Conservation (phyloP, 169 alveolate species). For the Plasmodium cynomolgi region DNA sequence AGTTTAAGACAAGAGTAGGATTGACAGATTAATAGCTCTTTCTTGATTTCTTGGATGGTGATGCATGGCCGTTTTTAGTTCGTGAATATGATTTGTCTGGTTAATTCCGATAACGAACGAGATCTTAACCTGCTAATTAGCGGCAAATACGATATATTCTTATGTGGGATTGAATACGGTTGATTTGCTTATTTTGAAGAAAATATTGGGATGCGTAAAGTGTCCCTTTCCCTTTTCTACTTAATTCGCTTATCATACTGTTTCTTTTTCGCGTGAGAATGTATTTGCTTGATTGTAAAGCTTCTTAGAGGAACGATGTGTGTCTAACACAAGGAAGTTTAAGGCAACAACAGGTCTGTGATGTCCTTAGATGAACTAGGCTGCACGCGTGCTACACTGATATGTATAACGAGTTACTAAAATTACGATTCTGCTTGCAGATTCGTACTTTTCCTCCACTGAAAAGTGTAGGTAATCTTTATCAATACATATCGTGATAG, state of each 20-base stretch:
- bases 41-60: constrained; percentile 93
- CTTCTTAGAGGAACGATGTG: constrained; percentile 94
- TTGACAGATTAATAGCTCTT: constrained; percentile 92
- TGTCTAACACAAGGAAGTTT: constrained; percentile 90
- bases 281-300: constrained; percentile 50
- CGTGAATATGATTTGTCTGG: constrained; percentile 86
- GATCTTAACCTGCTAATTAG: constrained; percentile 95
- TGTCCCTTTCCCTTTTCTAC: constrained; percentile 31
- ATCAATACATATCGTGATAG: constrained; percentile 94
- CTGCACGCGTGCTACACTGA: constrained; percentile 94
- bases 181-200: neutral
- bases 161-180: no score
- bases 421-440: neutral
- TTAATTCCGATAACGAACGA: constrained; percentile 92
- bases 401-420: constrained; percentile 85
- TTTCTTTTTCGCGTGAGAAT: constrained; percentile 8
- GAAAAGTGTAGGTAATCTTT: no score
- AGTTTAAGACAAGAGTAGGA: constrained; percentile 92
- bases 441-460: constrained; percentile 79
- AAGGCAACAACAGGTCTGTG: constrained; percentile 96
- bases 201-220: neutral
- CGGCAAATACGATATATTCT: constrained; percentile 56
- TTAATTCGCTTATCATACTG: neutral
- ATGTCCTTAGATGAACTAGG: constrained; percentile 94
- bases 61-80: constrained; percentile 94